Base-by-base conservation (phyloP, 1,284 basidiomycete species). In the Neonothopanus nambi region DNA sequence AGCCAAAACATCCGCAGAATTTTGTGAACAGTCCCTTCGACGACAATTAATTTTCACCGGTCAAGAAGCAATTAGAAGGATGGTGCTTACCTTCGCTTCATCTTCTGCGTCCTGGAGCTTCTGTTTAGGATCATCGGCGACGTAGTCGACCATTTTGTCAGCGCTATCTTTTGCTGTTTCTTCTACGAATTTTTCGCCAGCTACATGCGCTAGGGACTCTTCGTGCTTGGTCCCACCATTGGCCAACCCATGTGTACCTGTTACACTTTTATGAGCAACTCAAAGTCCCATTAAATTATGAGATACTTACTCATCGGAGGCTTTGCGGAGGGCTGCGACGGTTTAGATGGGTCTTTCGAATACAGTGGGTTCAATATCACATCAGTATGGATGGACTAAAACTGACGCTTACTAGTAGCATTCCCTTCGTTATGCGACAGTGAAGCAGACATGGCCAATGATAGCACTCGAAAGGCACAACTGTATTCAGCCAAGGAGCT, bases 1-100 rank as follows among this genome's bases (percentile, higher is more conserved):
- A n/a, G n/a, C n/a, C n/a, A n/a, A 66, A 59, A 58, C 64, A 68
- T 5, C 64, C 60, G 40, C 66, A 67, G 33, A 63, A 66, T 54
- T 64, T 66, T 20, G 61, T 54, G 63, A 64, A 66, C 49, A 65
- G 35, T 6, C 65, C 64, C 66, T 69, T 43, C 12, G 36, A 20
- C 15, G 17, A 38, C 26, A 23, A 47, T 46, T 18, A 13, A 48
- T 20, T 4, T 39, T 5, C 11, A 23, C 18, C 18, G 21, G 23
- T n/a, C 40, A 35, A 17, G 37, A 42, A 43, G 18, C 17, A 26
- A 20, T 47, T 15, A 11, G 21, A 18, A n/a, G n/a, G n/a, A n/a
- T n/a, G n/a, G n/a, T 39, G 28, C 60, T 51, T 42, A 65, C 66
- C 61, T 67, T 58, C 21, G 62, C 66, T 35, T 66, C 54, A 28